A percentile compares a stretch with the other conserved stretches of the same genome.
These are phyloP conservation scores for Funneliformis geosporum DNA, from an alignment of 192 early-diverging fungal species.

Conservation along the genomic window DNA sequence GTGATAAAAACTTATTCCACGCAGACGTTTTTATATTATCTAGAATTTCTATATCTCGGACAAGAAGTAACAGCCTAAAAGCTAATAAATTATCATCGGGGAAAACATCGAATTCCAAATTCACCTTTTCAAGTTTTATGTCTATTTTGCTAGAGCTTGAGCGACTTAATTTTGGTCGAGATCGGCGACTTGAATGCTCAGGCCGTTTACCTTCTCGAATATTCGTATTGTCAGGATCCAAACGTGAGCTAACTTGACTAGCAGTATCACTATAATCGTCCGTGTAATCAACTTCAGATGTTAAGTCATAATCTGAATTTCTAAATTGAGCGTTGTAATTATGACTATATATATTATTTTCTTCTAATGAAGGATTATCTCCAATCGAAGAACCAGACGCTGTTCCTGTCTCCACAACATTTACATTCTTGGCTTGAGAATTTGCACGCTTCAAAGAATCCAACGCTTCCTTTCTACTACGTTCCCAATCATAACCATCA, in stretches of 20 bases:
- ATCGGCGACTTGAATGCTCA: constrained; percentile 15
- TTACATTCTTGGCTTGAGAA: constrained; percentile 24
- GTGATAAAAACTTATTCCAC: constrained; percentile 79
- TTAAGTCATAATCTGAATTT: constrained; percentile 5
- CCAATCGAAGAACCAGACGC: constrained; percentile 1
- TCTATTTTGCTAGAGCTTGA: constrained; percentile 55
- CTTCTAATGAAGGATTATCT: too few relatives aligned
- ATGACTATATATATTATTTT: too few relatives aligned
- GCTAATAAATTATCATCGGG: constrained; percentile 47
- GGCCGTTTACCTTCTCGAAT: constrained; percentile 25
- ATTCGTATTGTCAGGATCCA: constrained; percentile 33
- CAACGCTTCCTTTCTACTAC: constrained; percentile 40
- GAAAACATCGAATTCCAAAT: constrained; percentile 57
- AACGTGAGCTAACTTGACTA: constrained; percentile 41
- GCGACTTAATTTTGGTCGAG: constrained; percentile 44
- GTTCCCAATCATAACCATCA: constrained; percentile 70
- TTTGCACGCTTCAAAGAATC: constrained; percentile 19
- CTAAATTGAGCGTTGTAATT: too few relatives aligned
- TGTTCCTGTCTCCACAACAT: not conserved
- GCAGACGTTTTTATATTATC: constrained; percentile 73
- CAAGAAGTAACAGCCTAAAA: constrained; percentile 47
- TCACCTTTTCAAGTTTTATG: constrained; percentile 53
- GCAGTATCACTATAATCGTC: constrained; percentile 41
- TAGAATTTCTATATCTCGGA: constrained; percentile 72
- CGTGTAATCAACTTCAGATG: constrained; percentile 34